Evolutionary conservation across 805 yeast genomes (phyloP), one percentile per base, ranked within the genome.

Genomic region (Pichia nanzhaoensis): DNA sequence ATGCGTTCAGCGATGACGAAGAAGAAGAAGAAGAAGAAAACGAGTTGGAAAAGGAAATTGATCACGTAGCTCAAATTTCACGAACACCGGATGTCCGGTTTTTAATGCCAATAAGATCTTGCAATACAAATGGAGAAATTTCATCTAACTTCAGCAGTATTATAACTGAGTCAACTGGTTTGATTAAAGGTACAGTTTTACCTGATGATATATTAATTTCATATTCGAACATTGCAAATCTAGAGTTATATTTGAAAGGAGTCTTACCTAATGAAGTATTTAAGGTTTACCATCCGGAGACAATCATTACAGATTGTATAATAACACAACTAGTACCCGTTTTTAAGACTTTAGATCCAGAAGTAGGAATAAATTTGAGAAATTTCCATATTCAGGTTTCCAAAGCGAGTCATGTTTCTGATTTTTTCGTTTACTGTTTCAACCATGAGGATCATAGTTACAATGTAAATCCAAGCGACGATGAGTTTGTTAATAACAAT

Each of bases 381-480:
- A 86, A 90, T 58, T 90, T 89, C 62, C 88, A 85, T 57, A 78
- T 84, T 46, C 98, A 91, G 64, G 84, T 80, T 17, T 74, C 88
- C n/a, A 89, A 88, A 58, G 67, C 82, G 49, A 84, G 93, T 30
- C 69, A 78, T 22, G 69, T 88, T 9, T 73, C 93, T 0, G 95
- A 86, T 57, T 75, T 88, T 41, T 67, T 87, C 5, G 77, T 90
- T n/a, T 91, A 89, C 60, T 76, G 88, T 51, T 70, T 79, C 49
- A 69, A 74, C 48, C 20, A 37, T 17, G 62, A 64, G 3, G 65
- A 63, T 41, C 71, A 69, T 52, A 57, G 52, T n/a, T 48, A 37
- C 10, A 55, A 57, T 30, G 39, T 55, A 5, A 32, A 46, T 10
- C 18, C 21, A n/a, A 42, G 33, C 13, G 39, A 45, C 18, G 49